These are phyloP conservation scores for Aspergillus leporis DNA, from an alignment of 495 filamentous ascomycete species.

Conservation along the genomic window DNA sequence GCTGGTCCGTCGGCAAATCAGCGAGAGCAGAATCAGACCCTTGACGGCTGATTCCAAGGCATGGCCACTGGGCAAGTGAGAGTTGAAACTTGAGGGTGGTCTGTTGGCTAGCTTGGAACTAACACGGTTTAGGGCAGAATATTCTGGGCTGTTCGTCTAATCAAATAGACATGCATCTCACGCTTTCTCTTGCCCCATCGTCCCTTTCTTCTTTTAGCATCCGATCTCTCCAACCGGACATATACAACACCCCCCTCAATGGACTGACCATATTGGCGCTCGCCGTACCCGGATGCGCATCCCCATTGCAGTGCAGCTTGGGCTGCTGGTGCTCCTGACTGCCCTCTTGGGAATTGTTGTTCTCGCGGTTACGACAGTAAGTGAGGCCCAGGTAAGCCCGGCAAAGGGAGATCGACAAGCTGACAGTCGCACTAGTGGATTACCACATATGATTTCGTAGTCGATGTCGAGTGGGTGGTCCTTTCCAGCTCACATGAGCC, in stretches of 20 bases:
- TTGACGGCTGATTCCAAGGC: too few species aligned
- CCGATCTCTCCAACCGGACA: neutral
- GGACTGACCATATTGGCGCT: neutral
- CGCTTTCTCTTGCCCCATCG: neutral
- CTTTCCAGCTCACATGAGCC: neutral
- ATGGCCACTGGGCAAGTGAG: too few species aligned
- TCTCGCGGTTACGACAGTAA: slow-evolving; percentile 63
- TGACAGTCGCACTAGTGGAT: slow-evolving; percentile 51
- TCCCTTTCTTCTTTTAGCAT: neutral
- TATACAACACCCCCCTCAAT: neutral
- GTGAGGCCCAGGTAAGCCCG: slow-evolving; percentile 17
- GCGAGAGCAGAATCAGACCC: neutral
- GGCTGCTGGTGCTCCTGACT: slow-evolving; percentile 68
- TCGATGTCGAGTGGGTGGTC: slow-evolving; percentile 54
- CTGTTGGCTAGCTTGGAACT: too few species aligned
- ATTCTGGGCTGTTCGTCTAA: neutral
- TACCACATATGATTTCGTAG: slow-evolving; percentile 73
- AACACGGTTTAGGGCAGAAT: too few species aligned
- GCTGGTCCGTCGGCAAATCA: neutral
- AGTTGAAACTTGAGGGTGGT: too few species aligned
- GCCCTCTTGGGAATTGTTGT: slow-evolving; percentile 67
- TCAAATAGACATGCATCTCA: neutral
- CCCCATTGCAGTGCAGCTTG: slow-evolving; percentile 81
- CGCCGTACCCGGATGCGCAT: slow-evolving; percentile 61
- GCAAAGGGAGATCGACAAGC: slow-evolving; percentile 22